Percentiles rank a stretch among this genome's conserved stretches.
Evolutionary conservation across 345 rosid species (phyloP).

Genomic region (Linum tenue): DNA sequence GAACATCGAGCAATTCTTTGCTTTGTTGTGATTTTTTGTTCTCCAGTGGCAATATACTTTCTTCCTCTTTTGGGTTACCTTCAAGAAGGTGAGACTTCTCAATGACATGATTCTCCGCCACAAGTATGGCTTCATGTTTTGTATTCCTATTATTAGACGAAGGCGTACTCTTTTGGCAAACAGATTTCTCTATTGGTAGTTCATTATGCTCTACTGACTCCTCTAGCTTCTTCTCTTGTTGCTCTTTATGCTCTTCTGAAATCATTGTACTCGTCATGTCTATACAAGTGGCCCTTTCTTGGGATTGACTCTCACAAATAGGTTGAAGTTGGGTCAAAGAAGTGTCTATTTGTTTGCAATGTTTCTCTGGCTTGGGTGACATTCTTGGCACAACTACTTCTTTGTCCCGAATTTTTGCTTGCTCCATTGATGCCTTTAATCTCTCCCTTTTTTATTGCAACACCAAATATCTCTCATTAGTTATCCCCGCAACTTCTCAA

Average conservation of each 20-base stretch:
- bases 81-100: conserved; percentile 15
- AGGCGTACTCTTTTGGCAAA: not conserved
- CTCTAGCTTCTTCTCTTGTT: not conserved
- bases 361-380: conserved; percentile 6
- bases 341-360: conserved; percentile 2
- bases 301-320: not conserved
- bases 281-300: not conserved
- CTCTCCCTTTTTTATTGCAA: conserved; percentile 36
- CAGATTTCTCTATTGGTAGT: not conserved
- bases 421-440: conserved; percentile 27
- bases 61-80: not conserved
- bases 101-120: conserved; percentile 2
- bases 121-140: not conserved
- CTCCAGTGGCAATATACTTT: not conserved
- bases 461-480: not conserved
- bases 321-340: conserved; percentile 13
- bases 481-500: not conserved
- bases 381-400: conserved; percentile 14
- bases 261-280: not conserved
- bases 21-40: not conserved
- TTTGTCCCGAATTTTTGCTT: conserved; percentile 9
- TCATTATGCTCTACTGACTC: not conserved
- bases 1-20: conserved; percentile 1
- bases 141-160: not conserved
- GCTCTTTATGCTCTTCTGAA: too few species aligned